Base-by-base conservation (phyloP, 163 green algal species). In the Chloromonas sp. region DNA sequence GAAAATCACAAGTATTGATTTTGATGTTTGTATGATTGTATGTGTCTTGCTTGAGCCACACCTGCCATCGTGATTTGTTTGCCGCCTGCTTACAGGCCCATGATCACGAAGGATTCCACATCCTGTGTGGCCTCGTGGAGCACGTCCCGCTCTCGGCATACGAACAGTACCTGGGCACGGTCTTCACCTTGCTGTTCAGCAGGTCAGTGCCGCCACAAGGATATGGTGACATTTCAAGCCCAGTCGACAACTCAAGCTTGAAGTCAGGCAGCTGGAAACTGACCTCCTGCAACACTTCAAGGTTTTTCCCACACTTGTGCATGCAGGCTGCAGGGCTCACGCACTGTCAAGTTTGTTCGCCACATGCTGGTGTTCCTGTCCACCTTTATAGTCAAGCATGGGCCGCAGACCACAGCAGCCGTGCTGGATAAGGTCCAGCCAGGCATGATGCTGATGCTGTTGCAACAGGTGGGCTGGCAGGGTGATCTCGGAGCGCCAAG, bases 91-190 rank as follows among this genome's bases (percentile, higher is more conserved):
- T 93, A 84, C 85, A 96, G 79, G 88, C 91, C 15, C 91, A 95
- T 70, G 94, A 98, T 89, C 94, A 98, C 78, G 92, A 99, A 83
- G 97, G 95, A 82, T 98, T 99, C 83, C 87, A 89, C 60, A 93
- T 99, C n/a, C 87, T 99, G 58, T 92, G 95, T 82, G 91, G 92
- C 8, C 84, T 99, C 61, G 89, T 96, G 80, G 87, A 94, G 85
- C 81, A 89, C 71, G 82, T 98, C 61, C 89, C 91, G 2, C 82
- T 91, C 0, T 66, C 80, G 0, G 60, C 88, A 1, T 90, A 98
- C 66, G 76, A 88, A 61, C 70, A 74, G 14, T 82, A 78, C 70
- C 13, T 89, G 61, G 70, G 70, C 60, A 86, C 82, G 14, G 60
- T 86, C 58, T 85, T 81, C 70, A 84, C 78, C 14, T 71, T 86